phyloP scores from a whole-genome alignment of 345 rosid species.

The Aegle marmelos region DNA sequence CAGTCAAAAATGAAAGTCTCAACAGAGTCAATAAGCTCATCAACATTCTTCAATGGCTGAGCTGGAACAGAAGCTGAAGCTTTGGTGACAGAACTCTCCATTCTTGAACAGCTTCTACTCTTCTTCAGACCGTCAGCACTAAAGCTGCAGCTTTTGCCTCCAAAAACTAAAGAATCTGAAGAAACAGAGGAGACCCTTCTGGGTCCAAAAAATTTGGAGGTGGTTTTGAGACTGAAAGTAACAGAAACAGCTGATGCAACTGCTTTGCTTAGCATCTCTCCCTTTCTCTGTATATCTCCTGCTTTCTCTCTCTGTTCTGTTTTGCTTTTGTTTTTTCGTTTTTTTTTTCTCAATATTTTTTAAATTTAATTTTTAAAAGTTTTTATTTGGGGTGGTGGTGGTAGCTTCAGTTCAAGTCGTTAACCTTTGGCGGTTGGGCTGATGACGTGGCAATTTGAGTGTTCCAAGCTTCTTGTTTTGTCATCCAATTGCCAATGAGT shows the following conservation, averaged over 20 bases:
- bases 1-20: constrained; percentile 96
- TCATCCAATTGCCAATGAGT: constrained; percentile 1
- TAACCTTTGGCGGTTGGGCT: constrained; percentile 5
- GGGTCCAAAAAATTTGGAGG: constrained; percentile 18
- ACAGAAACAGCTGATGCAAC: constrained; percentile 30
- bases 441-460: constrained; percentile 23
- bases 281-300: not conserved
- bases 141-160: constrained; percentile 11
- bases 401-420: constrained; percentile 26
- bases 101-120: constrained; percentile 24
- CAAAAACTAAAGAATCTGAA: constrained; percentile 6
- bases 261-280: constrained; percentile 45
- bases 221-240: constrained; percentile 7
- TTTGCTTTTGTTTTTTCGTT: not conserved
- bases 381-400: not conserved
- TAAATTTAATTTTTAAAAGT: not conserved
- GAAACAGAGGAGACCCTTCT: constrained; percentile 22
- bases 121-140: not conserved
- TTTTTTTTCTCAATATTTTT: not conserved
- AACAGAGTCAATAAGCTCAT: constrained; percentile 79
- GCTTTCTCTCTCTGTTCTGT: not conserved
- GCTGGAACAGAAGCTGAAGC: constrained; percentile 43
- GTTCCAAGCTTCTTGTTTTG: constrained; percentile 2
- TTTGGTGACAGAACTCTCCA: constrained; percentile 28
- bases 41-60: constrained; percentile 73